Percentiles rank a stretch among this genome's conserved stretches.
phyloP scores from a whole-genome alignment of 805 yeast species.

The Nakazawaea wickerhamii region DNA sequence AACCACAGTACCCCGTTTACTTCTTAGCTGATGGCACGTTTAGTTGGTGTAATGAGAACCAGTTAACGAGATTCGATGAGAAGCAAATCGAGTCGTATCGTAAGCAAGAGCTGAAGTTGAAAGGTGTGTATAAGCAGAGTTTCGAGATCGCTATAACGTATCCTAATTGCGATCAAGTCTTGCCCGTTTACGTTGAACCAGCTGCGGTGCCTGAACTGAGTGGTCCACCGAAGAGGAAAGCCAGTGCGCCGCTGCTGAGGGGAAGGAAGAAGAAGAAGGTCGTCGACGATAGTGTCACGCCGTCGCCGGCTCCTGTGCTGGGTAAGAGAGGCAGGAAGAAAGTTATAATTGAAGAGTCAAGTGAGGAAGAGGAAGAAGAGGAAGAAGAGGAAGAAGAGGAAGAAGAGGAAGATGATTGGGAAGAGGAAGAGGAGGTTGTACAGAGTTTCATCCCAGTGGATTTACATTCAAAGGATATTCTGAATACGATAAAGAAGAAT shows the following conservation, averaged over 20 bases:
- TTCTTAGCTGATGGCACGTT: conserved; percentile 13
- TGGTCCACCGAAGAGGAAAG: neutral
- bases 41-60: conserved; percentile 11
- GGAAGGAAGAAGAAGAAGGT: neutral
- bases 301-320: conserved; percentile 6
- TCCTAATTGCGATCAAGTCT: conserved; percentile 33
- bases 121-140: conserved; percentile 12
- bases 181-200: conserved; percentile 38
- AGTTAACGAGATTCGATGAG: conserved; percentile 8
- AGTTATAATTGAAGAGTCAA: neutral
- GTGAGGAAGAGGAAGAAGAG: conserved; percentile 12
- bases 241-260: neutral
- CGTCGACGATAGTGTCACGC: neutral
- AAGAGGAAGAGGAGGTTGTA: neutral
- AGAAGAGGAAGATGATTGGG: conserved; percentile 17
- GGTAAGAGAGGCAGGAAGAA: neutral
- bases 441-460: conserved; percentile 6
- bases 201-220: neutral
- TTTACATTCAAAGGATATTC: neutral
- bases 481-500: conserved; percentile 1
- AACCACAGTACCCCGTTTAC: conserved; percentile 7
- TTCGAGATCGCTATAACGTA: conserved; percentile 11
- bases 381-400: conserved; percentile 15
- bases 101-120: conserved; percentile 1
- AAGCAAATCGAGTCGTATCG: neutral